Conservation (phyloP, 257 asterid species). For the Prunella vulgaris region DNA sequence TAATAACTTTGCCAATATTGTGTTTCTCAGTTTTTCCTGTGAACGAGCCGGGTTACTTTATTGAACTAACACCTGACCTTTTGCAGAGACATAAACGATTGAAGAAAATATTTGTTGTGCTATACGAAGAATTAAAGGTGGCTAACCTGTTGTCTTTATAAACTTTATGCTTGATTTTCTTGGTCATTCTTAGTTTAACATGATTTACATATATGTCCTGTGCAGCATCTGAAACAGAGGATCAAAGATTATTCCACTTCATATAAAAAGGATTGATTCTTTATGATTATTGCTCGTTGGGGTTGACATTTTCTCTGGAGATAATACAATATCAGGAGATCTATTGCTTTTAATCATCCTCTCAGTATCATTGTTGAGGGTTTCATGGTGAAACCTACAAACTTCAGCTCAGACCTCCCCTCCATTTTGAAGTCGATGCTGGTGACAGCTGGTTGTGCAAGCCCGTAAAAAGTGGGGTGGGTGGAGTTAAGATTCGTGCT, state of each 20-base stretch:
- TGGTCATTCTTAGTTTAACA: constrained; percentile 6
- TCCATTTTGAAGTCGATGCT: constrained; percentile 2
- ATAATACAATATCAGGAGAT: constrained; percentile 16
- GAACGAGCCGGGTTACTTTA: constrained; percentile 6
- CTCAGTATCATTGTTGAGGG: constrained; percentile 14
- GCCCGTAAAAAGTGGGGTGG: constrained; percentile 10
- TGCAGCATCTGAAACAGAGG: constrained; percentile 83
- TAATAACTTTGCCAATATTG: background rate
- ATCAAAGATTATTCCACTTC: constrained; percentile 64
- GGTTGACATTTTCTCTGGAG: background rate
- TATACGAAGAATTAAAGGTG: constrained; percentile 80
- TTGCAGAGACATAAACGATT: constrained; percentile 72
- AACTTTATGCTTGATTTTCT: constrained; percentile 5
- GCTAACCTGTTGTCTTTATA: constrained; percentile 18
- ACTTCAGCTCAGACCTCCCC: constrained; percentile 15
- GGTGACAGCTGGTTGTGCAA: background rate
- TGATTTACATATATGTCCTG: constrained; percentile 12
- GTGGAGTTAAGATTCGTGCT: background rate
- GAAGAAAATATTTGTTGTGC: constrained; percentile 71
- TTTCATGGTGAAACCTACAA: constrained; percentile 12
- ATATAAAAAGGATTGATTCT: constrained; percentile 34
- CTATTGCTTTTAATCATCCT: background rate
- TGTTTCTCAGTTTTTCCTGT: constrained; percentile 12
- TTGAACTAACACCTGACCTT: constrained; percentile 22
- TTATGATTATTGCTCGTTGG: background rate